Evolutionary conservation across 768 basidiomycete genomes (phyloP).

Genomic region (Podaxis sp.): DNA sequence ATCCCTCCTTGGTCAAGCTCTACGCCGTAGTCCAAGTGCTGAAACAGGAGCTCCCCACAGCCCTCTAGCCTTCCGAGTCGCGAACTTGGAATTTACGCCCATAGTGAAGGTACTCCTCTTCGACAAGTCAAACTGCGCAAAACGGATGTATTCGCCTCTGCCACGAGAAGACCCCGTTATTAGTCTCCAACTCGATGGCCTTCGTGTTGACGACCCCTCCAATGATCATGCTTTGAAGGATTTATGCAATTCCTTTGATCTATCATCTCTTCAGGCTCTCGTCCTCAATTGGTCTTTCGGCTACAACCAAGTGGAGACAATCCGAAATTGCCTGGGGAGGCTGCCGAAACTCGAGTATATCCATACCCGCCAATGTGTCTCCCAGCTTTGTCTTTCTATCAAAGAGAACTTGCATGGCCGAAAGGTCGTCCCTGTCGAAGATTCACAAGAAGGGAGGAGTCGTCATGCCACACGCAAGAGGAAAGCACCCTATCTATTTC

Average conservation of each 20-base stretch:
- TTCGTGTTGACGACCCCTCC: too few species aligned
- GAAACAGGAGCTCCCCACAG: not conserved
- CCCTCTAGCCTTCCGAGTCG: not conserved
- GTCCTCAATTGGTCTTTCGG: not conserved
- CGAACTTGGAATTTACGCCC: not conserved
- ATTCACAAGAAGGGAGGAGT: not conserved
- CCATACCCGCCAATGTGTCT: not conserved
- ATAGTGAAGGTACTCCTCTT: not conserved
- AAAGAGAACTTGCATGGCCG: not conserved
- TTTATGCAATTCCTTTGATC: not conserved
- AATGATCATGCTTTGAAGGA: not conserved
- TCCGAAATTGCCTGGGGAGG: conserved; percentile 1
- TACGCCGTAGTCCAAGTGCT: not conserved
- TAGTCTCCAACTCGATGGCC: not conserved
- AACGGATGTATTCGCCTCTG: not conserved
- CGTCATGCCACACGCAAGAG: not conserved
- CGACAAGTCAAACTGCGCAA: not conserved
- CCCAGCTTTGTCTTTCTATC: not conserved
- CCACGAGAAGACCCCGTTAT: not conserved
- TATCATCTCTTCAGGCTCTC: not conserved
- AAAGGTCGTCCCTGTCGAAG: not conserved
- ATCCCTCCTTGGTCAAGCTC: not conserved
- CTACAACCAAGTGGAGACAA: not conserved
- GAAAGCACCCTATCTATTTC: not conserved
- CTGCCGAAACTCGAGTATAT: not conserved